Evolutionary conservation across 805 yeast genomes (phyloP).

Genomic region (Schwanniomyces vanrijiae): DNA sequence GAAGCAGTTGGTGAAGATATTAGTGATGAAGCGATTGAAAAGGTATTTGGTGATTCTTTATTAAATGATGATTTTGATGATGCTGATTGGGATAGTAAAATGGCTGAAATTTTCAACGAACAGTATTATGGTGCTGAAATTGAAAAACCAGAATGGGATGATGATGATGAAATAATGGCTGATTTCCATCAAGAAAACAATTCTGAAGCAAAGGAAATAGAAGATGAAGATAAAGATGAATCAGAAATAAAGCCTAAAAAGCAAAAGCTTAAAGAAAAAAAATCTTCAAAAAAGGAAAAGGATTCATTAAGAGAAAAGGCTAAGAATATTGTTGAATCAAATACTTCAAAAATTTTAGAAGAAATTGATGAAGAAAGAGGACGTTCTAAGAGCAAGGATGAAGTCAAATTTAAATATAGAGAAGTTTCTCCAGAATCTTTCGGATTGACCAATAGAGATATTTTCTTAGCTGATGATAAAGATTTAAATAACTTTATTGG

Average conservation of each 20-base stretch:
- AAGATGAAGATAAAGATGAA: slow-evolving; percentile 19
- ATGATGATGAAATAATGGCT: slow-evolving; percentile 31
- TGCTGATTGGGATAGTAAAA: slow-evolving; percentile 85
- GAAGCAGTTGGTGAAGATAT: slow-evolving; percentile 68
- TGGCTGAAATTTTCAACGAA: slow-evolving; percentile 84
- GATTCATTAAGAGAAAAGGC: slow-evolving; percentile 65
- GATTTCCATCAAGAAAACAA: slow-evolving; percentile 20
- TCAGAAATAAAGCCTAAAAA: slow-evolving; percentile 41
- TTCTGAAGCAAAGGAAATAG: slow-evolving; percentile 19
- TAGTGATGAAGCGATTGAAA: slow-evolving; percentile 56
- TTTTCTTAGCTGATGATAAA: slow-evolving; percentile 83
- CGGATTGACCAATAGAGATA: slow-evolving; percentile 84
- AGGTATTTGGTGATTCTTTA: slow-evolving; percentile 71
- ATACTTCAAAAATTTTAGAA: slow-evolving; percentile 62
- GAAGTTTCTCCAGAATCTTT: slow-evolving; percentile 94
- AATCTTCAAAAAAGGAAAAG: slow-evolving; percentile 60
- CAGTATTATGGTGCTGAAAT: slow-evolving; percentile 62
- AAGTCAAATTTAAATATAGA: slow-evolving; percentile 72
- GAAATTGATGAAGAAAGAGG: slow-evolving; percentile 71
- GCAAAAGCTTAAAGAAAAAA: slow-evolving; percentile 57
- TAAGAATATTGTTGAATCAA: slow-evolving; percentile 73
- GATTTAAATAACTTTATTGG: slow-evolving; percentile 84
- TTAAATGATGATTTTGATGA: slow-evolving; percentile 87
- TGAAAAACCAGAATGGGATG: slow-evolving; percentile 41
- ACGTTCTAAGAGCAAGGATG: slow-evolving; percentile 43